Evolutionary conservation across 331 rosid species (phyloP).

Genomic region (Spiraea crenata): DNA sequence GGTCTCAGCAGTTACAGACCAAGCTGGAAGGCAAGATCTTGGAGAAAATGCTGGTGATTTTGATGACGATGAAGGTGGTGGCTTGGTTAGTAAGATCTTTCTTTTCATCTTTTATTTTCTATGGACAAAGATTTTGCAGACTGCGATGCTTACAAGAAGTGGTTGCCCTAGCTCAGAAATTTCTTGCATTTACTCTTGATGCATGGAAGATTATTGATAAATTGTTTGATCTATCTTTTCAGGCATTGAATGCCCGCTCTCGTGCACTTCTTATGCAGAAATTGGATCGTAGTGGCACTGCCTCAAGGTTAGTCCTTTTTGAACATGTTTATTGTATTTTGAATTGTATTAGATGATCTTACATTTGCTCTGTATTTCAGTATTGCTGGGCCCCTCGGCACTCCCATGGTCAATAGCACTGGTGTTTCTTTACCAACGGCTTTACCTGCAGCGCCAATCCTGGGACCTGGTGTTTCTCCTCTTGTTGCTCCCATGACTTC

Average conservation of each 20-base stretch:
- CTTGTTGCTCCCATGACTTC: constrained; percentile 43
- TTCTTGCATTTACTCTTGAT: not conserved
- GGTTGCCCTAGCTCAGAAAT: not conserved
- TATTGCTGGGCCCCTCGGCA: constrained; percentile 54
- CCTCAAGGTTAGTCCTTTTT: constrained; percentile 55
- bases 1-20: constrained; percentile 93
- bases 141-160: not conserved
- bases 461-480: constrained; percentile 24
- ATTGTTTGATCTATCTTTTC: constrained; percentile 32
- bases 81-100: constrained; percentile 60
- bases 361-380: constrained; percentile 41
- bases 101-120: not conserved
- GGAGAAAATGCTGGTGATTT: constrained; percentile 85
- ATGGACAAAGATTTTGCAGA: not conserved
- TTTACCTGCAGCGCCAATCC: too few relatives aligned
- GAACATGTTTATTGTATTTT: constrained; percentile 2
- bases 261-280: constrained; percentile 94
- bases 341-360: constrained; percentile 23
- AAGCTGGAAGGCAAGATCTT: constrained; percentile 67
- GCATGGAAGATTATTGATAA: constrained; percentile 6
- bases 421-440: too few relatives aligned
- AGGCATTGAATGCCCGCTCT: constrained; percentile 86
- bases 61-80: constrained; percentile 90
- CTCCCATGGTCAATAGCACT: constrained; percentile 30
- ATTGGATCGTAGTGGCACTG: constrained; percentile 85